Evolutionary conservation across 78 protist genomes (phyloP).

Genomic region (Speleostelium caveatum): DNA sequence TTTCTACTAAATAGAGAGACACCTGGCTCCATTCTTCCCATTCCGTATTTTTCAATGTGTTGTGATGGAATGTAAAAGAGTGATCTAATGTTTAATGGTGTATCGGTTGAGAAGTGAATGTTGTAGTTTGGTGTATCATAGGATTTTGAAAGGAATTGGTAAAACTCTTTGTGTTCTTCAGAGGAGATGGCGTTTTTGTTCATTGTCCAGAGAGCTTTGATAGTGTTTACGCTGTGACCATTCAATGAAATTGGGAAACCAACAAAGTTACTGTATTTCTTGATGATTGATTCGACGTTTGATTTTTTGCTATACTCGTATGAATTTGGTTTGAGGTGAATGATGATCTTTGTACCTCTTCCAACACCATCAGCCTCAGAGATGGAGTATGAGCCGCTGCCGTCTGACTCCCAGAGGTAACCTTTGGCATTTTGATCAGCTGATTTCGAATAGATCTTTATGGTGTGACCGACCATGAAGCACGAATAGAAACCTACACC

Average conservation of each 20-base stretch:
- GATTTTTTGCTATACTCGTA: slow-evolving; percentile 80
- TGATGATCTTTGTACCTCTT: slow-evolving; percentile 94
- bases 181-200: slow-evolving; percentile 77
- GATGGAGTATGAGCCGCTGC: slow-evolving; percentile 85
- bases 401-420: slow-evolving; percentile 79
- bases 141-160: slow-evolving; percentile 73
- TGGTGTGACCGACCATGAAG: slow-evolving; percentile 95
- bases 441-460: slow-evolving; percentile 72
- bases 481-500: slow-evolving; percentile 99
- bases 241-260: slow-evolving; percentile 90
- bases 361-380: slow-evolving; percentile 88
- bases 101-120: slow-evolving; percentile 89
- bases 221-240: slow-evolving; percentile 88
- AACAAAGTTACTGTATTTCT: slow-evolving; percentile 93
- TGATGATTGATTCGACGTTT: slow-evolving; percentile 79
- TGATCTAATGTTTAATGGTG: slow-evolving; percentile 85
- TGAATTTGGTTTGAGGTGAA: slow-evolving; percentile 81
- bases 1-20: slow-evolving; percentile 92
- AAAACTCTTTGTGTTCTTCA: slow-evolving; percentile 91
- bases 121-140: slow-evolving; percentile 80
- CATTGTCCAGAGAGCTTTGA: slow-evolving; percentile 94
- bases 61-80: slow-evolving; percentile 90
- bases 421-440: slow-evolving; percentile 48
- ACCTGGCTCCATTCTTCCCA: slow-evolving; percentile 93
- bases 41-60: slow-evolving; percentile 93